These are phyloP conservation scores for Lagerstroemia speciosa DNA, from an alignment of 345 rosid species.

Conservation along the genomic window DNA sequence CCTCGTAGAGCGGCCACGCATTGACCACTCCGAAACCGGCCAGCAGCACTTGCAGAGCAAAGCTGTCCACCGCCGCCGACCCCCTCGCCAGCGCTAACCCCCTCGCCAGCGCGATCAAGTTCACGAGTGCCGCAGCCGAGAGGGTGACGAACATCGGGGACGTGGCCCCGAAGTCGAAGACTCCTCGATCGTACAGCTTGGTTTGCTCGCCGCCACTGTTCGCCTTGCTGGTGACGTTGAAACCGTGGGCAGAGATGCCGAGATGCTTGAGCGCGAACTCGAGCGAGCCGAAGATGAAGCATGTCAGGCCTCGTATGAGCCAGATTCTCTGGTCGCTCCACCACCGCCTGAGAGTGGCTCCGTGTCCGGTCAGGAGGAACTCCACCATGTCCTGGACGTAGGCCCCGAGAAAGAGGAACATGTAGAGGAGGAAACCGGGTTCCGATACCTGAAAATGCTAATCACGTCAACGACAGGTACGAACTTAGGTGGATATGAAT, in stretches of 20 bases:
- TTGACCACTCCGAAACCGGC: constrained; percentile 37
- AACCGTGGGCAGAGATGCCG: constrained; percentile 38
- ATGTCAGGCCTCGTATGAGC: constrained; percentile 38
- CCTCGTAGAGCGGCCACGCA: constrained; percentile 50
- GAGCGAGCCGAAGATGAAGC: constrained; percentile 26
- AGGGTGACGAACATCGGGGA: constrained; percentile 44
- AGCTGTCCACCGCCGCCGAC: constrained; percentile 16
- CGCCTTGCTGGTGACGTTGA: constrained; percentile 54
- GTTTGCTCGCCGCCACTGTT: constrained; percentile 36
- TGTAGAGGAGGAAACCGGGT: constrained; percentile 50
- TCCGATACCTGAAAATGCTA: constrained; percentile 32
- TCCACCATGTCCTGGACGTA: constrained; percentile 41
- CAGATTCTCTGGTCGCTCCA: constrained; percentile 68
- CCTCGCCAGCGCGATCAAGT: constrained; percentile 26
- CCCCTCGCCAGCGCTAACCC: constrained; percentile 14
- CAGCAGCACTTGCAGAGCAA: constrained; percentile 27
- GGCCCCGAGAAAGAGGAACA: constrained; percentile 50
- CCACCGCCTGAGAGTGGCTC: constrained; percentile 52
- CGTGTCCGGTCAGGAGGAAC: constrained; percentile 19
- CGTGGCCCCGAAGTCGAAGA: constrained; percentile 50
- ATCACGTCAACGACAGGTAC: background rate
- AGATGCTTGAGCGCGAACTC: constrained; percentile 38
- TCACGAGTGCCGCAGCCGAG: constrained; percentile 40
- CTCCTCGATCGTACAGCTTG: constrained; percentile 42
- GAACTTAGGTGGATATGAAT: background rate